These are phyloP conservation scores for Parastagonospora avenae DNA, from an alignment of 2,329 filamentous ascomycete genomes.

Conservation along the genomic window DNA sequence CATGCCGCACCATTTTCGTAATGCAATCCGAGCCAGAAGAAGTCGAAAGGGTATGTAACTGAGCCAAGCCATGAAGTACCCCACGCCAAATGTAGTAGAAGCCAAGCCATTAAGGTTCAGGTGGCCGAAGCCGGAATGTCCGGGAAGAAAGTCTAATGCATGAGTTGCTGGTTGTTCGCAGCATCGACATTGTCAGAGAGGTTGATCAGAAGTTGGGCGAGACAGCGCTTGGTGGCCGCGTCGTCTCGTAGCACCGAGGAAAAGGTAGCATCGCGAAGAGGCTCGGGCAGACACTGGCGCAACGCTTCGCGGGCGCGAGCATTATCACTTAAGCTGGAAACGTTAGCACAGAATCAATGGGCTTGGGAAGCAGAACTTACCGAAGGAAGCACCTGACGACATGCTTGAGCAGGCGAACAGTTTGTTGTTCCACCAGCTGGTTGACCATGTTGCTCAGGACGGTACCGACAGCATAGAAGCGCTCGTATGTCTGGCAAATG, in stretches of 20 bases:
- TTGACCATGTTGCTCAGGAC: slow-evolving; percentile 99
- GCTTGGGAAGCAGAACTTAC: slow-evolving; percentile 56
- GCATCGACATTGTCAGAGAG: slow-evolving; percentile 80
- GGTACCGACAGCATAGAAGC: slow-evolving; percentile 97
- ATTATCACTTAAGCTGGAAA: slow-evolving; percentile 85
- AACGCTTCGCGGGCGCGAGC: slow-evolving; percentile 93
- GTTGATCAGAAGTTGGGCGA: slow-evolving; percentile 96
- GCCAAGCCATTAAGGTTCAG: slow-evolving; percentile 30
- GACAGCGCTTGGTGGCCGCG: slow-evolving; percentile 94
- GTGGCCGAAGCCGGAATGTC: slow-evolving; percentile 8
- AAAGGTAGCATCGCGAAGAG: slow-evolving; percentile 97
- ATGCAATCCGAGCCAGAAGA: slow-evolving; percentile 19
- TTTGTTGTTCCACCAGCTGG: slow-evolving; percentile 96
- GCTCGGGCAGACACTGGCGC: slow-evolving; percentile 93
- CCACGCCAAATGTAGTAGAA: slow-evolving; percentile 29
- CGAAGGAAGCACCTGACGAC: slow-evolving; percentile 96
- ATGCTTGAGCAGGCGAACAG: slow-evolving; percentile 92
- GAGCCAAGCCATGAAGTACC: slow-evolving; percentile 17
- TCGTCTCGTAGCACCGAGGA: slow-evolving; percentile 95
- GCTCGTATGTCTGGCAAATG: slow-evolving; percentile 97
- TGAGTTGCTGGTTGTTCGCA: slow-evolving; percentile 43
- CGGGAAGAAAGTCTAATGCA: slow-evolving; percentile 30
- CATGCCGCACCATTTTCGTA: slow-evolving; percentile 25
- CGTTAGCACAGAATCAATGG: slow-evolving; percentile 17
- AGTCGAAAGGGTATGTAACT: slow-evolving; percentile 18